These are phyloP conservation scores for Thuja plicata DNA, from an alignment of 83 land plant species.

Conservation along the genomic window DNA sequence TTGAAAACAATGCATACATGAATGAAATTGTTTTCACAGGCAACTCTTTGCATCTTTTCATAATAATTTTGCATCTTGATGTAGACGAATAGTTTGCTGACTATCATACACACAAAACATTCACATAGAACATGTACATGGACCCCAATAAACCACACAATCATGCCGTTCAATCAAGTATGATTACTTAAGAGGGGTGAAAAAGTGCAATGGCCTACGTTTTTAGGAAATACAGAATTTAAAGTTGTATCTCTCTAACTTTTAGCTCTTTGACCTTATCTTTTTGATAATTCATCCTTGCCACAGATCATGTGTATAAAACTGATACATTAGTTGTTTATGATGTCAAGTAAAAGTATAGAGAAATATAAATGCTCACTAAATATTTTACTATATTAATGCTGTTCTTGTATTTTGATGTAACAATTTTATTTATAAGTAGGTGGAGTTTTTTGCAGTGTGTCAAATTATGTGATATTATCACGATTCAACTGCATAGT, in stretches of 20 bases:
- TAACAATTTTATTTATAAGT: not conserved
- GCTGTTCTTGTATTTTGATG: conserved; percentile 3
- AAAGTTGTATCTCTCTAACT: not conserved
- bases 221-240: not conserved
- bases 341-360: not conserved
- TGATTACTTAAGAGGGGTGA: not conserved
- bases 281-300: not conserved
- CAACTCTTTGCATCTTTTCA: not conserved
- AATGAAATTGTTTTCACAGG: not conserved
- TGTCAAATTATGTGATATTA: too few species aligned
- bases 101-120: not conserved
- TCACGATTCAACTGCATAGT: too few species aligned
- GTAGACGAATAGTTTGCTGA: not conserved
- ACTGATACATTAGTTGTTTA: not conserved
- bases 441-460: not conserved
- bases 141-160: not conserved
- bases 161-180: too few species aligned
- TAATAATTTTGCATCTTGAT: not conserved
- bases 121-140: not conserved
- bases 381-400: not conserved
- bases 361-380: not conserved
- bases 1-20: not conserved
- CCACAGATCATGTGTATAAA: not conserved
- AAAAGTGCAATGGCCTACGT: not conserved
- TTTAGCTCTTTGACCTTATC: not conserved